These are phyloP conservation scores for Quambalaria eucalypti DNA, from an alignment of 1,284 basidiomycete species.

Conservation along the genomic window DNA sequence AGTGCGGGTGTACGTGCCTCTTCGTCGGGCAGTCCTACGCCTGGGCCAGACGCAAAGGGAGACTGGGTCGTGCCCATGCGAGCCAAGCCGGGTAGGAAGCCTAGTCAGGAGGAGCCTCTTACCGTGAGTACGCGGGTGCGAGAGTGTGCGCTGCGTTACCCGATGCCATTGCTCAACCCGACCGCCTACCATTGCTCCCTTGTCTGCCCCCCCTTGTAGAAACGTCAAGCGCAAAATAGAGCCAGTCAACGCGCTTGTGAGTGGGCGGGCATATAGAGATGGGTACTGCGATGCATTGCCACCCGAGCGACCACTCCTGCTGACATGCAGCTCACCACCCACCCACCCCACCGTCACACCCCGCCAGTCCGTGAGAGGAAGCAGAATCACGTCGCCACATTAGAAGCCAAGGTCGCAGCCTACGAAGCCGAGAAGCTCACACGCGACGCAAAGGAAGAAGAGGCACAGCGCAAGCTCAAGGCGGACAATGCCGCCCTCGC, in stretches of 20 bases:
- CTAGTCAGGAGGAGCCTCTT: conserved; percentile 34
- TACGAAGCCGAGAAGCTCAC: conserved; percentile 32
- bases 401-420: conserved; percentile 37
- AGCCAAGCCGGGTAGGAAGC: conserved; percentile 45
- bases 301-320: no score
- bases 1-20: background rate
- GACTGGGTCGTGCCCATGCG: conserved; percentile 34
- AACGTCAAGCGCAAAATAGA: conserved; percentile 42
- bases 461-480: conserved; percentile 8
- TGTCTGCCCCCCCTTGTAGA: no score
- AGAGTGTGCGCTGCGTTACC: no score
- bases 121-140: no score
- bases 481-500: conserved; percentile 6
- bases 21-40: background rate
- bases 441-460: conserved; percentile 31
- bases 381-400: conserved; percentile 28
- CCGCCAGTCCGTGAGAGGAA: conserved; percentile 26
- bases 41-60: background rate
- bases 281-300: no score
- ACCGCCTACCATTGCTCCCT: no score
- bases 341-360: background rate
- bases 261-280: no score
- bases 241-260: conserved; percentile 33
- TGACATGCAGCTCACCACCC: no score
- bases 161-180: no score